A percentile compares a stretch with the other conserved stretches of the same genome.
phyloP scores from a whole-genome alignment of 1,139 yeast species.

The Pichia sp. region DNA sequence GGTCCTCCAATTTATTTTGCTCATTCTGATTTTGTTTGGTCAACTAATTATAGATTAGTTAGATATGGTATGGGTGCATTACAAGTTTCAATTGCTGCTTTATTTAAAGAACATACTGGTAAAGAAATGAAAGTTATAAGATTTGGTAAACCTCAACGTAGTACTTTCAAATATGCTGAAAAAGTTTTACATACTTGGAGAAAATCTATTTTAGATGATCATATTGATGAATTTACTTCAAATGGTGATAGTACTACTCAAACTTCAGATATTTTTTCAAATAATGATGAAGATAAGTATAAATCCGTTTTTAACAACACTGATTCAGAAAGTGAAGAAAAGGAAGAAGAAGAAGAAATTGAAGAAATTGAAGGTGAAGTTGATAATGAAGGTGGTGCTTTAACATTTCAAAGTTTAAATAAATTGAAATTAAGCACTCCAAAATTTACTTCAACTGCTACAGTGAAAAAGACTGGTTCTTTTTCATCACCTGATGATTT shows the following conservation, averaged over 20 bases:
- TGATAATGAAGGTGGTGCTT: slow-evolving; percentile 31
- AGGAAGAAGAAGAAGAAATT: slow-evolving; percentile 33
- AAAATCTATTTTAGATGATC: slow-evolving; percentile 68
- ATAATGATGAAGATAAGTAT: slow-evolving; percentile 11
- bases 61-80: slow-evolving; percentile 89
- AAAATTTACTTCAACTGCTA: not conserved
- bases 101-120: slow-evolving; percentile 76
- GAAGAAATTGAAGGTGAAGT: slow-evolving; percentile 30
- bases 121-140: slow-evolving; percentile 67
- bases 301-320: slow-evolving; percentile 4
- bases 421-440: slow-evolving; percentile 30
- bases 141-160: slow-evolving; percentile 82
- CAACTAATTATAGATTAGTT: slow-evolving; percentile 71
- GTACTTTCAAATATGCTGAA: slow-evolving; percentile 74
- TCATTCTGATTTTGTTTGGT: slow-evolving; percentile 85
- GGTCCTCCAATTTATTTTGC: slow-evolving; percentile 83
- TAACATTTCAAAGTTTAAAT: slow-evolving; percentile 36
- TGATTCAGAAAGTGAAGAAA: slow-evolving; percentile 30
- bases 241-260: slow-evolving; percentile 17
- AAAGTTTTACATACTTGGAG: slow-evolving; percentile 73
- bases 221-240: slow-evolving; percentile 49
- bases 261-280: slow-evolving; percentile 14
- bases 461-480: not conserved
- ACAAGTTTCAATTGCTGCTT: slow-evolving; percentile 77
- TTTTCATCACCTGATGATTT: slow-evolving; percentile 34